Evolutionary conservation across 2,329 filamentous ascomycete genomes (phyloP), one percentile per base, ranked within the genome.

Genomic region (Drechslerella stenobrocha): DNA sequence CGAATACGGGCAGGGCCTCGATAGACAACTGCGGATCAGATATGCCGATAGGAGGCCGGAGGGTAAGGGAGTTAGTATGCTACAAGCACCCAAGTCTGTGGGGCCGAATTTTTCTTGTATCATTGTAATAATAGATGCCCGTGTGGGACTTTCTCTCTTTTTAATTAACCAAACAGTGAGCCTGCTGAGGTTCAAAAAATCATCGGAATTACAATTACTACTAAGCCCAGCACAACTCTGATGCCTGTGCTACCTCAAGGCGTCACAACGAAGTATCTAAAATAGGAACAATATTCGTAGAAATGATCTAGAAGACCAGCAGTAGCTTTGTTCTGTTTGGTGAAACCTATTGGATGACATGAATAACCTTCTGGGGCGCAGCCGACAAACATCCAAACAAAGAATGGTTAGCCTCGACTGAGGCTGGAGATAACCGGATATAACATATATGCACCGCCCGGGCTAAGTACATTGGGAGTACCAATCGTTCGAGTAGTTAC

Each of bases 401-500:
- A n/a, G n/a, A n/a, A n/a, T n/a, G n/a, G n/a, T n/a, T n/a, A n/a
- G n/a, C n/a, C n/a, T n/a, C n/a, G n/a, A n/a, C n/a, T 32, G 30
- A 37, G 15, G 34, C 7, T 7, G 15, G 34, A n/a, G 5, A 20
- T 46, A 23, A 22, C 8, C 20, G 23, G 5, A 8, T 3, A 46
- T 23, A 5, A 7, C 42, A 23, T 6, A n/a, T 5, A 23, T 23
- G 11, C 18, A 3, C 2, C 9, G 9, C 4, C 15, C 42, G 11
- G 18, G 15, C 22, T 55, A 55, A 13, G 57, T 24, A n/a, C 60
- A 65, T 20, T 65, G 60, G 2, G 60, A 66, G 20, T 75, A 76
- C 71, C 72, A 76, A 51, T 74, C 67, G 67, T 76, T 77, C 1
- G 66, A 55, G 34, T 63, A 69, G 52, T 71, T 71, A 71, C 75